Evolutionary conservation across 805 yeast species (phyloP), one percentile per base, ranked within the genome.

Genomic region (Kuraishia ogatae): DNA sequence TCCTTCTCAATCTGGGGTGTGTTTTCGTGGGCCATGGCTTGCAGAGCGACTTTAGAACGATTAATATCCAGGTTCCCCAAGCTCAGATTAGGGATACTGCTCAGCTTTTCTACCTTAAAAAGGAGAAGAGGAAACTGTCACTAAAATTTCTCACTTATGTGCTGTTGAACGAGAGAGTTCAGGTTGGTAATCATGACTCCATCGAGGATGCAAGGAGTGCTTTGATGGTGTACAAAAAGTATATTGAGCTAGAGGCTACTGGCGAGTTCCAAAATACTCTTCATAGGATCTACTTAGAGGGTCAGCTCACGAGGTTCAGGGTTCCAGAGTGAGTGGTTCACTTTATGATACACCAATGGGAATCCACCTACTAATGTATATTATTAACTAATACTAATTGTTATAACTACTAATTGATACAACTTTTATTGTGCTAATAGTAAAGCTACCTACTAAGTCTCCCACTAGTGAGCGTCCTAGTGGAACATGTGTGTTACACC

Each of bases 151-250:
- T 94, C 66, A 90, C 96, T 13, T 91, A 91, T 78, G 82, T 83
- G 28, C 75, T 93, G 51, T 74, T 94, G 54, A 80, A 79, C 39
- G 84, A 82, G 58, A 79, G 83, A 52, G 96, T 96, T 35, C 99
- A 94, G 67, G 83, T 83, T 2, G 96, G 94, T 1, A 93, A 93
- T 65, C 99, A 94, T 69, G 98, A 96, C 66, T 93, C 98, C 0
- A 91, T 94, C 50, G 99, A 94, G 65, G 99, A 94, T 72, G 97
- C 99, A 0, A 73, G 77, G 55, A 86, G 96, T 11, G 98, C 99
- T 0, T 75, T 94, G 61, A 69, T 80, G 50, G 71, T 94, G 39
- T 96, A 89, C 71, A 80, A 82, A 58, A 83, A 82, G 63, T 93
- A 89, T 64, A 69, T 80, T 63, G 84, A 85, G 59, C 74, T 93